Evolutionary conservation across 805 yeast genomes (phyloP), one percentile per base, ranked within the genome.

Genomic region (Candida rishiriensis): DNA sequence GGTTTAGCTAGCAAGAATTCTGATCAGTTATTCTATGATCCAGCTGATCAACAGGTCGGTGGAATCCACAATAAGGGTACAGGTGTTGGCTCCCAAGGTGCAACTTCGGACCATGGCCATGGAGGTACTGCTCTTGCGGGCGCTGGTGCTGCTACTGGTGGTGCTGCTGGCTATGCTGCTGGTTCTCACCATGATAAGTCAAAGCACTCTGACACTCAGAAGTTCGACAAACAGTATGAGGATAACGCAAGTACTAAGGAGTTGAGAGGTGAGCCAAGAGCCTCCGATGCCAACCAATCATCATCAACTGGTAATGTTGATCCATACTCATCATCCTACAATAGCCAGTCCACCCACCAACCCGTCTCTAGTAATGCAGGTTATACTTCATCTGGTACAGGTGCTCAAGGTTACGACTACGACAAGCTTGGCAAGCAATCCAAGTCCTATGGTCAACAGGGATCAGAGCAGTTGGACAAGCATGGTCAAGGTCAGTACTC

Each of bases 401-500:
- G 33, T 15, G 28, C 26, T 38, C 34, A 39, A 49, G 36, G 38
- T 42, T 4, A 42, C 12, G 44, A 47, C 15, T 44, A 50, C 41
- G 30, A 41, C 28, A 40, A 44, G 39, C 3, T 39, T 8, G 42
- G 44, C 2, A 29, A 44, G 4, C 44, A 49, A 17, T 43, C 49
- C 34, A 43, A 44, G n/a, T 26, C 44, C 4, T 10, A 21, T 2
- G 46, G 47, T 14, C 14, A 39, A 16, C 40, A 42, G 13, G 54
- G 48, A 13, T 36, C 42, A 17, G 40, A 46, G 31, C 43, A 46
- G 10, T 39, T 48, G 3, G 51, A 41, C 16, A 40, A 50, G 21
- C 36, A 46, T 10, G 51, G 48, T 17, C 17, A 39, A 17, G 47
- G 50, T 30, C 36, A 51, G 28, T 42, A 50, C 29, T 48, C 48